Evolutionary conservation across 495 filamentous ascomycete species (phyloP), one percentile per base, ranked within the genome.

Genomic region (Daldinia vernicosa): DNA sequence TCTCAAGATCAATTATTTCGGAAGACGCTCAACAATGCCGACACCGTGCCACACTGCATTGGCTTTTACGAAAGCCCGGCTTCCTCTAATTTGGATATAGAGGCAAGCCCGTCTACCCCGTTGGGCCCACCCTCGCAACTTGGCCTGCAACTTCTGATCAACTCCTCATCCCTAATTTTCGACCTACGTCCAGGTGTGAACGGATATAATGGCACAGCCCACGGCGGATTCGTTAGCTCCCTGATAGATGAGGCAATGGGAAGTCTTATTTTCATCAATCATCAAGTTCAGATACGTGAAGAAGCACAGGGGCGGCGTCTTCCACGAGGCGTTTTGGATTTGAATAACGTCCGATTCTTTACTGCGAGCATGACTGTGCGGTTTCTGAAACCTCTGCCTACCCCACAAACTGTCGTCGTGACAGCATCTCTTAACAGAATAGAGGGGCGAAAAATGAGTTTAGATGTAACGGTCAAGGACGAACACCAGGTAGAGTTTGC

Each of bases 231-330:
- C 1, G 58, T 53, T 22, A 30, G 37, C 9, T 15, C 51, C 1
- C 0, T 69, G 3, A 32, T 69, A 22, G 66, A 69, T n/a, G 58
- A 69, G 37, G 57, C 58, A 12, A 69, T 69, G 66, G 66, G 66
- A 1, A 51, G 8, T 19, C 22, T 55, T 15, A 55, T 55, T 30
- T 33, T 28, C 12, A 30, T 33, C 24, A n/a, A 26, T 9, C 14
- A 30, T 17, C 52, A 28, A 28, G 7, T 28, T 15, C 27, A 55
- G 3, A 33, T 3, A 4, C 52, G 22, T 17, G 22, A 55, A 19
- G 15, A 30, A 12, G 28, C 15, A 17, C 39, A 55, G 14, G 27
- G 52, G 52, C 52, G 9, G 8, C 22, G 24, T 51, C 26, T 51
- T 8, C 45, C 19, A 22, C 17, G 19, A 17, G 22, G 45, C 8